Percentiles rank a stretch among this genome's conserved stretches.
Conservation (phyloP, 768 basidiomycete species). For the Naganishia friedmannii region DNA sequence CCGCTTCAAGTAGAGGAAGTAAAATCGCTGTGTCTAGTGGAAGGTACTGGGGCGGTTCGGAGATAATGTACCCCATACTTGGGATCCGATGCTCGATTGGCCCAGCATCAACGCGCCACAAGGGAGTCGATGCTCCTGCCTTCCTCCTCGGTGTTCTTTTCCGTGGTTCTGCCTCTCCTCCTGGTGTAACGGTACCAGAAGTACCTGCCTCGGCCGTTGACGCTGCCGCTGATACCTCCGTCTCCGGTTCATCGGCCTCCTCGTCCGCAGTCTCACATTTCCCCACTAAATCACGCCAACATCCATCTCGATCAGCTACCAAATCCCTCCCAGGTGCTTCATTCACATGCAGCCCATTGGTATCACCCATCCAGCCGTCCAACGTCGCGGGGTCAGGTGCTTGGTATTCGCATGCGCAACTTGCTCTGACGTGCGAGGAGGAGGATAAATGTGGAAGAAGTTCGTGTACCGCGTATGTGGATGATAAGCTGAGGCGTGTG, state of each 20-base stretch:
- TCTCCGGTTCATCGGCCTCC: slow-evolving; percentile 24
- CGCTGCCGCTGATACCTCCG: background rate
- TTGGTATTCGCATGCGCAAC: background rate
- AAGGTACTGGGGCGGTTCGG: slow-evolving; percentile 43
- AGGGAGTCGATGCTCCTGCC: background rate
- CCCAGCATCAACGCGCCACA: slow-evolving; percentile 47
- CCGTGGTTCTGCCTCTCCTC: background rate
- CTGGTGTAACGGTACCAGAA: background rate
- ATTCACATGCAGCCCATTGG: slow-evolving; percentile 39
- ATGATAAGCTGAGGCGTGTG: slow-evolving; percentile 38
- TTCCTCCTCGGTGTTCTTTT: background rate
- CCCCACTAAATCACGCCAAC: slow-evolving; percentile 41
- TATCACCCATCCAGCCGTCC: no score
- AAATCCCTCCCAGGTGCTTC: slow-evolving; percentile 48
- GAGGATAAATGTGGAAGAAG: slow-evolving; percentile 29
- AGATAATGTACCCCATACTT: slow-evolving; percentile 45
- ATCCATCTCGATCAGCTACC: slow-evolving; percentile 38
- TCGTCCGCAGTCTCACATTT: slow-evolving; percentile 22
- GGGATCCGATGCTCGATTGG: slow-evolving; percentile 49
- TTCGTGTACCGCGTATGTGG: slow-evolving; percentile 49
- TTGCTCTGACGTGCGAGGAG: background rate
- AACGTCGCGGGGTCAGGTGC: no score
- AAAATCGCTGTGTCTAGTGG: slow-evolving; percentile 42
- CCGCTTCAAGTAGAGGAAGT: slow-evolving; percentile 42
- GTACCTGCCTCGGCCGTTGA: background rate